Conservation (phyloP, 2,329 filamentous ascomycete species). For the Amauroascus verrucosus region DNA sequence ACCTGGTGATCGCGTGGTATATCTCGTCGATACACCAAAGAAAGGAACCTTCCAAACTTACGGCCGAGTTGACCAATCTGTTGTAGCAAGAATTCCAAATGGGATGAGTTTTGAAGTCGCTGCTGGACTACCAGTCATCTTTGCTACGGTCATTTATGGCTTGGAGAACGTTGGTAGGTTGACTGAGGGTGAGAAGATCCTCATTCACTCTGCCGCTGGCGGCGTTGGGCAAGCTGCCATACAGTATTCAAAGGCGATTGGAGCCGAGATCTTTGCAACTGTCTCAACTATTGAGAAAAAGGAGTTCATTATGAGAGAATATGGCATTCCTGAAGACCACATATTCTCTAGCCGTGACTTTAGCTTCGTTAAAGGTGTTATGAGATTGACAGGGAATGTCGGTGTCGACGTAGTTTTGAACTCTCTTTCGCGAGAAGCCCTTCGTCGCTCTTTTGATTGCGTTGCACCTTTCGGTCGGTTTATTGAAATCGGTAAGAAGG, state of each 20-base stretch:
- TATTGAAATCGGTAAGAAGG: constrained; percentile 16
- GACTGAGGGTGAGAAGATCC: constrained; percentile 16
- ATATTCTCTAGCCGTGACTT: constrained; percentile 15
- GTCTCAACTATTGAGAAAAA: constrained; percentile 17
- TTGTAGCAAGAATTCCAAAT: constrained; percentile 14
- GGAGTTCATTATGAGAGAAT: constrained; percentile 15
- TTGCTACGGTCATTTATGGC: constrained; percentile 16
- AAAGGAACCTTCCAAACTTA: constrained; percentile 6
- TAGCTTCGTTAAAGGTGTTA: constrained; percentile 14
- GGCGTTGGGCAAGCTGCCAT: constrained; percentile 20
- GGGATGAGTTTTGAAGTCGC: constrained; percentile 16
- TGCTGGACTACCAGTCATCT: constrained; percentile 14
- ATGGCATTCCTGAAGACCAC: constrained; percentile 12
- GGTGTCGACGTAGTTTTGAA: constrained; percentile 18
- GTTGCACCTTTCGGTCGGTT: constrained; percentile 16
- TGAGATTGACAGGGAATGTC: constrained; percentile 10
- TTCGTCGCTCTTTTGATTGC: constrained; percentile 13
- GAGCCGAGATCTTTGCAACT: constrained; percentile 19
- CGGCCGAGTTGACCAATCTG: not conserved
- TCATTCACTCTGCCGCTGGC: constrained; percentile 20
- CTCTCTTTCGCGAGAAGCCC: constrained; percentile 14
- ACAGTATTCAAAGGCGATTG: constrained; percentile 16
- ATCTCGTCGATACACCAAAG: not conserved
- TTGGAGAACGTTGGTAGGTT: constrained; percentile 14
- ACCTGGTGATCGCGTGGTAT: constrained; percentile 14